These are phyloP conservation scores for Boehmeria nivea DNA, from an alignment of 306 rosid species.

Conservation along the genomic window DNA sequence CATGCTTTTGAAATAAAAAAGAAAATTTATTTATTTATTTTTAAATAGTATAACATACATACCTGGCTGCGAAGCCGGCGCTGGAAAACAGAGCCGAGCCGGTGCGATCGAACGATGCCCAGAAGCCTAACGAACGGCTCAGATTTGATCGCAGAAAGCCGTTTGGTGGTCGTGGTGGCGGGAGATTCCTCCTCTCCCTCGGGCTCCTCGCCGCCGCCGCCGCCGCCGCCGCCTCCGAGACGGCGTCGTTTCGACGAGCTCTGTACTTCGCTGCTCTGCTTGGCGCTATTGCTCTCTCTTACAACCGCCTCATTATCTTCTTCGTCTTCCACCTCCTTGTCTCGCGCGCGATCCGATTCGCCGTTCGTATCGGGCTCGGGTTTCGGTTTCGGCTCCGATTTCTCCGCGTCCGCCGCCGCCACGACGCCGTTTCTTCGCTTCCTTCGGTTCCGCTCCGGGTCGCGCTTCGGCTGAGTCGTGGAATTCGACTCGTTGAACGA, in stretches of 20 bases:
- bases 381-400: slow-evolving; percentile 11
- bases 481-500: slow-evolving; percentile 56
- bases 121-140: slow-evolving; percentile 45
- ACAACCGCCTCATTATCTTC: slow-evolving; percentile 11
- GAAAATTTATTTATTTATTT: neutral
- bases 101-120: slow-evolving; percentile 37
- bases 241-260: slow-evolving; percentile 44
- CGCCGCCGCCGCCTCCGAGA: slow-evolving; percentile 16
- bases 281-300: slow-evolving; percentile 17
- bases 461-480: slow-evolving; percentile 32
- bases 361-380: slow-evolving; percentile 7
- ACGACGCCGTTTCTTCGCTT: slow-evolving; percentile 19
- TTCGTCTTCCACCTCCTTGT: neutral
- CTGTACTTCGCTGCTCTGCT: slow-evolving; percentile 45
- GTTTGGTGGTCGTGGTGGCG: slow-evolving; percentile 37
- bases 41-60: neutral
- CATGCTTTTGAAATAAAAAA: neutral
- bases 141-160: slow-evolving; percentile 30
- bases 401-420: no score
- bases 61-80: slow-evolving; percentile 66
- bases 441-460: slow-evolving; percentile 3
- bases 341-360: slow-evolving; percentile 15
- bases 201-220: slow-evolving; percentile 39
- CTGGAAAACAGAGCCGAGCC: slow-evolving; percentile 50
- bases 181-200: slow-evolving; percentile 46